Evolutionary conservation across 371 early-diverging fungal genomes (phyloP), one percentile per base, ranked within the genome.

Genomic region (Cokeromyces recurvatus): DNA sequence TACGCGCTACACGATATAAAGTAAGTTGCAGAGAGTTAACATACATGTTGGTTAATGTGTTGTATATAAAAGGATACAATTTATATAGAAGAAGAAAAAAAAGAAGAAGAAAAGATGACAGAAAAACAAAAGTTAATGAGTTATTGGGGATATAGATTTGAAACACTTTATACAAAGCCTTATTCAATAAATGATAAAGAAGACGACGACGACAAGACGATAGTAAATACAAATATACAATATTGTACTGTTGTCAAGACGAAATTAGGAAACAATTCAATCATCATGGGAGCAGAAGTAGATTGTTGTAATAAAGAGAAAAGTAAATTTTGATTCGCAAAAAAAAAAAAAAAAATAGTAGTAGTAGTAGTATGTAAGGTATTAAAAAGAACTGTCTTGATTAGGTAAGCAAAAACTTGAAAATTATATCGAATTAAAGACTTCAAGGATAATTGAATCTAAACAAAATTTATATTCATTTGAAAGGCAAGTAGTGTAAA

Each of bases 221-320:
- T 71, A 10, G 91, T 89, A 5, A 82, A 95, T 48, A 92, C 88
- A 20, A 88, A 93, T 54, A 53, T 79, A 0, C 94, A 96, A 61
- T 94, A 87, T 57, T 92, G 94, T 60, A 79, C 87, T 3, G 85
- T 94, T n/a, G 85, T 89, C 15, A 77, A 77, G 46, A 90, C 94
- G 0, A 80, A 70, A 48, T 62, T 95, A 1, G 92, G 92, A 0
- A 51, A 51, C 1, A 73, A 79, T 41, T 66, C 77, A 3, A 48
- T 95, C 4, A 66, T 95, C 9, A 81, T 94, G 71, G 97, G 93
- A 1, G 97, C 91, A 2, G 97, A 96, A 51, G 91, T 95, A 6
- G 95, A 95, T 59, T 96, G 95, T 60, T 71, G 83, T 10, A 29
- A 11, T n/a, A n/a, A n/a, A n/a, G n/a, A n/a, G n/a, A n/a, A n/a